Conservation (phyloP, 192 early-diverging fungal genomes). For the Mortierella claussenii region DNA sequence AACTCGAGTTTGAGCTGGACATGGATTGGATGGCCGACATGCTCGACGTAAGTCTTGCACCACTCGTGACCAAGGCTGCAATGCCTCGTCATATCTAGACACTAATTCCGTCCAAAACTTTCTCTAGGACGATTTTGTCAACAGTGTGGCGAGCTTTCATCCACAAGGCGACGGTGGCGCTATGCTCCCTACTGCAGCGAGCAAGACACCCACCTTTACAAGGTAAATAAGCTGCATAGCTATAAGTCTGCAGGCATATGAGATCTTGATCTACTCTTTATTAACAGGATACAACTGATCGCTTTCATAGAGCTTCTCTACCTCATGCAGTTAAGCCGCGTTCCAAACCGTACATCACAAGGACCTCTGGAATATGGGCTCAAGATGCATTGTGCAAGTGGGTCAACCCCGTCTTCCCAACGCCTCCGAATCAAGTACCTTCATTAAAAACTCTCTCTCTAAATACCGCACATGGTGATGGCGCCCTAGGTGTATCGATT, state of each 20-base stretch:
- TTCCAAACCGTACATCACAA: background rate
- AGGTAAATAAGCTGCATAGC: no score
- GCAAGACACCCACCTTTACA: background rate
- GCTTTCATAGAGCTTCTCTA: slow-evolving; percentile 15
- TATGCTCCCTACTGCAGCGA: background rate
- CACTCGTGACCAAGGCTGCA: background rate
- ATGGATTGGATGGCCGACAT: slow-evolving; percentile 32
- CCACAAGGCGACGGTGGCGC: background rate
- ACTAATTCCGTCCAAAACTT: background rate
- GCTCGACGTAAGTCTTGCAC: slow-evolving; percentile 16
- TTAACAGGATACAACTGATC: no score
- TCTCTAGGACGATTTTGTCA: slow-evolving; percentile 27
- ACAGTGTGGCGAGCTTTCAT: slow-evolving; percentile 11
- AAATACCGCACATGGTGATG: background rate
- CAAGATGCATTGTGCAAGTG: slow-evolving; percentile 52
- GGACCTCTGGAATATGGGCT: slow-evolving; percentile 49
- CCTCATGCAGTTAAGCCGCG: slow-evolving; percentile 1
- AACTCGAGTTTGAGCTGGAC: slow-evolving; percentile 45
- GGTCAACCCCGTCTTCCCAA: slow-evolving; percentile 51
- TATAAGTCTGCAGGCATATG: no score
- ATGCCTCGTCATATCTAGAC: background rate
- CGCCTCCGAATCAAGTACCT: slow-evolving; percentile 33
- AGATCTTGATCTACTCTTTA: background rate
- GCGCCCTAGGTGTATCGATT: background rate
- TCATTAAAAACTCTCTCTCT: slow-evolving; percentile 1